These are phyloP conservation scores for Immersiella caudata DNA, from an alignment of 495 filamentous ascomycete species.

Conservation along the genomic window DNA sequence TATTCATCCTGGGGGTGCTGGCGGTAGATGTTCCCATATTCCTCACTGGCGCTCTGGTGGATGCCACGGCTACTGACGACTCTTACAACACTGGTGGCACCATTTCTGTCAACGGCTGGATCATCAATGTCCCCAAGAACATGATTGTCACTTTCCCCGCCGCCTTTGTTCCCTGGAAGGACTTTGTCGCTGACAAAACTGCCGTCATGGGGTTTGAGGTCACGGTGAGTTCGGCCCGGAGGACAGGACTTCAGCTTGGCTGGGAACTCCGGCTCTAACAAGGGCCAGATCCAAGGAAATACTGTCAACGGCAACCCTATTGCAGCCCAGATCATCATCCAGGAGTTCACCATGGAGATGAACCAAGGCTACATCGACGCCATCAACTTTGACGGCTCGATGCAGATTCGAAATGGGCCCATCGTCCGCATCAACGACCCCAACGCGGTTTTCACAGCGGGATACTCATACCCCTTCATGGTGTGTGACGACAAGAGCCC, in stretches of 20 bases:
- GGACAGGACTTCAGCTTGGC: no score
- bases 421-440: conserved; percentile 48
- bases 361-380: conserved; percentile 41
- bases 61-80: conserved; percentile 32
- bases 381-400: conserved; percentile 35
- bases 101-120: conserved; percentile 43
- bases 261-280: no score
- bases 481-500: conserved; percentile 45
- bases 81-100: conserved; percentile 44
- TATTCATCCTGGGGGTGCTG: conserved; percentile 16
- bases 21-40: conserved; percentile 18
- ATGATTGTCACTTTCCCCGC: conserved; percentile 45
- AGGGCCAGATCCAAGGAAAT: conserved; percentile 40
- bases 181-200: conserved; percentile 33
- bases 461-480: conserved; percentile 39
- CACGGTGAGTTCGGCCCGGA: conserved; percentile 26
- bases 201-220: conserved; percentile 38
- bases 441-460: conserved; percentile 40
- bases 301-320: conserved; percentile 37
- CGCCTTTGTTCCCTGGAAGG: conserved; percentile 41
- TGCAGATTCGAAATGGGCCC: conserved; percentile 42
- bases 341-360: conserved; percentile 35
- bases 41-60: conserved; percentile 23
- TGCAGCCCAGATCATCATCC: conserved; percentile 41
- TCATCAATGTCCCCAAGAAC: conserved; percentile 46